Evolutionary conservation across 2,329 filamentous ascomycete species (phyloP).

Genomic region (Phialophora verrucosa): DNA sequence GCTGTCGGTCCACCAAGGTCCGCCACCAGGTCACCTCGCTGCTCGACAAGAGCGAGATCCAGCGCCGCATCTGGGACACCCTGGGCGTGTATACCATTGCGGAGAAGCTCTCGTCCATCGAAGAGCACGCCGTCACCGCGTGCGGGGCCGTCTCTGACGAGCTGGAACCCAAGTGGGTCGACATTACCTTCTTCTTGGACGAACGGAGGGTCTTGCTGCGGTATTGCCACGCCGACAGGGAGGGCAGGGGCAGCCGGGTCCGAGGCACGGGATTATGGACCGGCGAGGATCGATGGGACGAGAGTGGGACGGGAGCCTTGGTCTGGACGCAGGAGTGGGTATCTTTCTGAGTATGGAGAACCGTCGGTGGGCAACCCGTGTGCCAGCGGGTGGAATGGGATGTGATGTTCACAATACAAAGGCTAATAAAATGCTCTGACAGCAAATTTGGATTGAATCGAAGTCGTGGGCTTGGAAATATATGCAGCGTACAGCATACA

Average conservation of each 20-base stretch:
- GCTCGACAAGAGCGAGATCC: slow-evolving; percentile 29
- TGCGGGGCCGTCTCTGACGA: slow-evolving; percentile 25
- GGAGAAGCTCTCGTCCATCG: slow-evolving; percentile 36
- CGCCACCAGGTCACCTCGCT: slow-evolving; percentile 37
- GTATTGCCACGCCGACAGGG: slow-evolving; percentile 35
- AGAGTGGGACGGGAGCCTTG: slow-evolving; percentile 34
- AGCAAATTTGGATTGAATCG: no score
- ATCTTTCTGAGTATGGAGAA: slow-evolving; percentile 21
- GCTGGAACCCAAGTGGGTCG: slow-evolving; percentile 38
- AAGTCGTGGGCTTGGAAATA: no score
- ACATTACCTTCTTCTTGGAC: slow-evolving; percentile 39
- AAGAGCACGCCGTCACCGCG: slow-evolving; percentile 37
- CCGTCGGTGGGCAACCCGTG: no score
- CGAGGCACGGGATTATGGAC: slow-evolving; percentile 28
- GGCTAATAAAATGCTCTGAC: no score
- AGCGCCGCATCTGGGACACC: slow-evolving; percentile 30
- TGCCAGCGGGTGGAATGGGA: no score
- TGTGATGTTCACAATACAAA: no score
- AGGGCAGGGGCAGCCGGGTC: slow-evolving; percentile 26
- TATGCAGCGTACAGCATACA: no score
- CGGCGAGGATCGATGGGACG: slow-evolving; percentile 18
- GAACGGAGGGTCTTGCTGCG: slow-evolving; percentile 34
- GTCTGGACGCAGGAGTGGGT: slow-evolving; percentile 40
- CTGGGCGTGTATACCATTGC: slow-evolving; percentile 37
- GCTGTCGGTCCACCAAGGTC: slow-evolving; percentile 36